Conservation (phyloP, 1,284 basidiomycete genomes). For the Fomitopsis schrenkii region DNA sequence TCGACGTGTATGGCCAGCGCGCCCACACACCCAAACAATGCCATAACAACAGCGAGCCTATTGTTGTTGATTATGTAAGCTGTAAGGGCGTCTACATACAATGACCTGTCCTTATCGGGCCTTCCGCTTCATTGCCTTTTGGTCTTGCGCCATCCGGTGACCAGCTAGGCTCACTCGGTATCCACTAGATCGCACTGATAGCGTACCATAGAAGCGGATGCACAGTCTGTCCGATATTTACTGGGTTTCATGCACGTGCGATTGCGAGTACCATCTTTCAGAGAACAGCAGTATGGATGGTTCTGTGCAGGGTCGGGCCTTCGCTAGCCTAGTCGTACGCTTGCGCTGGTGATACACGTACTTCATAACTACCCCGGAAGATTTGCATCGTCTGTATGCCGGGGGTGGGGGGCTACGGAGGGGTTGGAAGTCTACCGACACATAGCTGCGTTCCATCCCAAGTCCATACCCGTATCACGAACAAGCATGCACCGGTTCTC, state of each 20-base stretch:
- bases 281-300: too few species aligned
- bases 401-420: too few species aligned
- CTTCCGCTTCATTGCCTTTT: background rate
- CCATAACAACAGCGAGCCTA: background rate
- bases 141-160: background rate
- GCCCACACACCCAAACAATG: background rate
- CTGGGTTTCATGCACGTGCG: background rate
- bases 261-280: too few species aligned
- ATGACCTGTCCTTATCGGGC: background rate
- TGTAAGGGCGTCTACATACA: background rate
- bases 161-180: background rate
- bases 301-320: too few species aligned
- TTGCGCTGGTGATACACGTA: too few species aligned
- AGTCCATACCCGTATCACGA: too few species aligned
- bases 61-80: background rate
- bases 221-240: background rate
- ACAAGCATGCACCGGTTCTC: too few species aligned
- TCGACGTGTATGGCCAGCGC: conserved; percentile 1
- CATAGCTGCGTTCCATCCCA: too few species aligned
- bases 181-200: background rate
- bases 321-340: too few species aligned
- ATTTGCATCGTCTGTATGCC: too few species aligned
- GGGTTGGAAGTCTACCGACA: too few species aligned
- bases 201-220: background rate
- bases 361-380: too few species aligned